These are phyloP conservation scores for Darksidea phi DNA, from an alignment of 495 filamentous ascomycete species.

Conservation along the genomic window DNA sequence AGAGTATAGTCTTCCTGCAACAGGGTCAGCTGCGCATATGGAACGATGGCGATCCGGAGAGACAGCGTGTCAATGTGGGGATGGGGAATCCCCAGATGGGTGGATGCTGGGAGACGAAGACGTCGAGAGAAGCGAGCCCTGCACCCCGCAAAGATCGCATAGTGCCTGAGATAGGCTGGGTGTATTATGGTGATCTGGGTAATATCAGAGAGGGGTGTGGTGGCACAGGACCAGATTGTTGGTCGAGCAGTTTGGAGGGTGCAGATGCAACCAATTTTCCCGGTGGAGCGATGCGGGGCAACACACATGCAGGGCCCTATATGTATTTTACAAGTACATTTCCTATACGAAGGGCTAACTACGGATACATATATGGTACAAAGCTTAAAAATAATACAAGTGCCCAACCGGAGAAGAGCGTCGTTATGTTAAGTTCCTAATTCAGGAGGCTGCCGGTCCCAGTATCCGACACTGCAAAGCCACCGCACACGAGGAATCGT, in stretches of 20 bases:
- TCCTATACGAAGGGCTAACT: slow-evolving; percentile 13
- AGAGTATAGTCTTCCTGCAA: not conserved
- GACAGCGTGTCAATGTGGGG: slow-evolving; percentile 14
- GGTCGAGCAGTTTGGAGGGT: not conserved
- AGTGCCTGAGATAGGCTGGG: not conserved
- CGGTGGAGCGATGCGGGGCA: slow-evolving; percentile 16
- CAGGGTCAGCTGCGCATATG: not conserved
- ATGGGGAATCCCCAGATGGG: not conserved
- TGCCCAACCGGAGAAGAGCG: not conserved
- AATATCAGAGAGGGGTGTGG: not conserved
- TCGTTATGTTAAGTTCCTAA: not conserved
- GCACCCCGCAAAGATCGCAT: slow-evolving; percentile 26
- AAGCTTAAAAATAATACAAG: not conserved
- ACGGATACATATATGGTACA: slow-evolving; percentile 31
- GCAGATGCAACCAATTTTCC: slow-evolving; percentile 12
- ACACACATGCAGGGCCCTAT: not conserved
- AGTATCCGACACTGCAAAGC: not conserved
- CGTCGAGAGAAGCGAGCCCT: not conserved
- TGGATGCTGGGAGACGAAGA: slow-evolving; percentile 28
- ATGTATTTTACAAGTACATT: slow-evolving; percentile 14
- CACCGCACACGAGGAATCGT: not conserved
- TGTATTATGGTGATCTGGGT: slow-evolving; percentile 6
- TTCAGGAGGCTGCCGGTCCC: too few relatives aligned
- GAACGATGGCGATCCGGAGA: not conserved
- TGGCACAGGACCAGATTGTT: slow-evolving; percentile 12